Percentiles rank a stretch among this genome's conserved stretches.
These are phyloP conservation scores for Globisporangium yorkense DNA, from an alignment of 352 stramenopile species.

Conservation along the genomic window DNA sequence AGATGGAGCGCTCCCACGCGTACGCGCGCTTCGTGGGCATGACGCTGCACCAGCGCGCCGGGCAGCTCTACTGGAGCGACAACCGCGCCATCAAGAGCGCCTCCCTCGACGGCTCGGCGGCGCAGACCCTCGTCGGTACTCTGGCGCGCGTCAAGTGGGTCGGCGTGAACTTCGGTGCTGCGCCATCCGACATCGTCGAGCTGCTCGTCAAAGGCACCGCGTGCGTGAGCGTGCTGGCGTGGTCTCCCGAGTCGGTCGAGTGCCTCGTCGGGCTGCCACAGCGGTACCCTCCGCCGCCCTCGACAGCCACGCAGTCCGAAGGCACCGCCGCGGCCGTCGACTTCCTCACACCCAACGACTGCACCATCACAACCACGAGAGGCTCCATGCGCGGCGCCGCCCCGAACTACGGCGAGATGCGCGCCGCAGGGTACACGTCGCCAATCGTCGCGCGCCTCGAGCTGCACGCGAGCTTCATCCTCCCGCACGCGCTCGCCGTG, in stretches of 20 bases:
- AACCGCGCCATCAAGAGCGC: slow-evolving; percentile 30
- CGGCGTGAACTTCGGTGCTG: slow-evolving; percentile 45
- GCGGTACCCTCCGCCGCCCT: slow-evolving; percentile 11
- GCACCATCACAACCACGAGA: slow-evolving; percentile 37
- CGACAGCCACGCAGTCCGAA: neutral
- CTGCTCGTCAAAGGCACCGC: slow-evolving; percentile 31
- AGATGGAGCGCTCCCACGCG: slow-evolving; percentile 28
- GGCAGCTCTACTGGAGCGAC: slow-evolving; percentile 58
- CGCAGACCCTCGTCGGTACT: slow-evolving; percentile 27
- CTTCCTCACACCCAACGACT: slow-evolving; percentile 32
- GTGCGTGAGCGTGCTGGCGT: slow-evolving; percentile 41
- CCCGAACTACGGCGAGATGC: slow-evolving; percentile 45
- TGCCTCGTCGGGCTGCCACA: slow-evolving; percentile 48
- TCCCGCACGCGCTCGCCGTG: slow-evolving; percentile 44
- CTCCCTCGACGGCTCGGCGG: slow-evolving; percentile 5
- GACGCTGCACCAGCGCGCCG: slow-evolving; percentile 26
- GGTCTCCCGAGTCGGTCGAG: slow-evolving; percentile 35
- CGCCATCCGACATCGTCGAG: slow-evolving; percentile 20
- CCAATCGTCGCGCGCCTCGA: slow-evolving; percentile 50
- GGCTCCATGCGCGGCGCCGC: slow-evolving; percentile 42
- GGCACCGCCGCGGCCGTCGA: neutral
- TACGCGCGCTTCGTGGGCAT: slow-evolving; percentile 45
- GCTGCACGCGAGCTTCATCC: slow-evolving; percentile 24
- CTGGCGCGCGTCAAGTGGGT: slow-evolving; percentile 43
- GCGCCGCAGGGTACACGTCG: slow-evolving; percentile 30